Evolutionary conservation across 345 rosid species (phyloP), one percentile per base, ranked within the genome.

Genomic region (Brassica cretica): DNA sequence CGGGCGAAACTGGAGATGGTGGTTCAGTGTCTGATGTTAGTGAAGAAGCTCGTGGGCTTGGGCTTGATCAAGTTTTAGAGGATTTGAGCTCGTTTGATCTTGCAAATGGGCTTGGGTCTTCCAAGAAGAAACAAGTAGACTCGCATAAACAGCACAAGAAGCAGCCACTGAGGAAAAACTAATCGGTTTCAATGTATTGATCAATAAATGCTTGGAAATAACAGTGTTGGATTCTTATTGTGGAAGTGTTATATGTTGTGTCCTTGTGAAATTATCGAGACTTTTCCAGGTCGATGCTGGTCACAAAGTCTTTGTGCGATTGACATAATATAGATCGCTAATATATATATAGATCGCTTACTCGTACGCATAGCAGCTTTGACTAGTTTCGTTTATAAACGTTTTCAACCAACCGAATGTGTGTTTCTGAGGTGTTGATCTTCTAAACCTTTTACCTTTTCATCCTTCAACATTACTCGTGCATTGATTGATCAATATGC

Each of bases 61-160:
- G 71, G 53, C 84, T 82, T 2, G 86, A 87, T 66, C 87, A 84
- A 60, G 92, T 91, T 27, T 88, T 93, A 24, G 91, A 91, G 41
- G 90, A 94, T 78, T 82, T 94, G 63, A 89, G 70, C 73, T 87
- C 92, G 14, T 92, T 93, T 61, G 98, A 94, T 78, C 70, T 89
- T 76, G 90, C 82, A 8, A 92, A 89, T 69, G 98, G 98, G 14
- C 59, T 89, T 65, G 77, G 80, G 2, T 70, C 88, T 30, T 72
- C 86, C 5, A 84, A 84, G 80, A 90, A 85, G 88, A 92, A 89
- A 83, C 55, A 81, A 27, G 85, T 33, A 12, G 88, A 81, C 11
- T 76, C 89, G 8, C 84, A 82, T 71, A 91, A 89, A 82, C 88
- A 88, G 39, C 89, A 94, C 68, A 91, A 84, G 83, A 92, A 94